These are phyloP conservation scores for Selaginella moellendorffii DNA, from an alignment of 75 land plant species.

Conservation along the genomic window DNA sequence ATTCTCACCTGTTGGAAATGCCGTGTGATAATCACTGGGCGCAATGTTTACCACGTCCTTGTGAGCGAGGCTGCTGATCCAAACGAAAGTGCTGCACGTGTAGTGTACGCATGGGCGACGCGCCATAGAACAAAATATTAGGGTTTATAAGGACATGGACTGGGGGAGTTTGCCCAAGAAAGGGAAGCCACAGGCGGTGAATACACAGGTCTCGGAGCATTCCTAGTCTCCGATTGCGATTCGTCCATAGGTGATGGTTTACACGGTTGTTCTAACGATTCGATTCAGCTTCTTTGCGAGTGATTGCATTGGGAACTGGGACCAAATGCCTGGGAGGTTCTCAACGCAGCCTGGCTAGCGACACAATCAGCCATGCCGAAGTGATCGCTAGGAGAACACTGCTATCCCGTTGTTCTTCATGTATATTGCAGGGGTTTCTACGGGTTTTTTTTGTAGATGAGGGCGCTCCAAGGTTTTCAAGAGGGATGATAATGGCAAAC, in stretches of 20 bases:
- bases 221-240: conserved; percentile 11
- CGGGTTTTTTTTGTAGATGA: too few relatives aligned
- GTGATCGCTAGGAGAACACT: conserved; percentile 74
- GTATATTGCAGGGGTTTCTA: too few relatives aligned
- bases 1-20: conserved; percentile 30
- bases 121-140: too few relatives aligned
- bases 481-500: background rate
- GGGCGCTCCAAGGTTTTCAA: too few relatives aligned
- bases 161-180: conserved; percentile 88
- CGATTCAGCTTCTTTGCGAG: conserved; percentile 21
- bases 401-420: background rate
- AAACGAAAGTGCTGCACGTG: conserved; percentile 12
- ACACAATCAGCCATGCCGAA: conserved; percentile 88
- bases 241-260: too few relatives aligned
- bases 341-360: conserved; percentile 44
- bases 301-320: conserved; percentile 82
- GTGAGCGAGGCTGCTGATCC: conserved; percentile 9
- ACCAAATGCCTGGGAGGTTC: conserved; percentile 77
- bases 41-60: conserved; percentile 26
- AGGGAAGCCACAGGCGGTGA: conserved; percentile 90
- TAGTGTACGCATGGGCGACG: too few relatives aligned
- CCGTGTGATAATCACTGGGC: conserved; percentile 33
- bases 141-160: too few relatives aligned
- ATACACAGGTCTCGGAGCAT: conserved; percentile 77
- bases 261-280: background rate